phyloP scores from a whole-genome alignment of 768 basidiomycete species.

The Daedalea quercina region DNA sequence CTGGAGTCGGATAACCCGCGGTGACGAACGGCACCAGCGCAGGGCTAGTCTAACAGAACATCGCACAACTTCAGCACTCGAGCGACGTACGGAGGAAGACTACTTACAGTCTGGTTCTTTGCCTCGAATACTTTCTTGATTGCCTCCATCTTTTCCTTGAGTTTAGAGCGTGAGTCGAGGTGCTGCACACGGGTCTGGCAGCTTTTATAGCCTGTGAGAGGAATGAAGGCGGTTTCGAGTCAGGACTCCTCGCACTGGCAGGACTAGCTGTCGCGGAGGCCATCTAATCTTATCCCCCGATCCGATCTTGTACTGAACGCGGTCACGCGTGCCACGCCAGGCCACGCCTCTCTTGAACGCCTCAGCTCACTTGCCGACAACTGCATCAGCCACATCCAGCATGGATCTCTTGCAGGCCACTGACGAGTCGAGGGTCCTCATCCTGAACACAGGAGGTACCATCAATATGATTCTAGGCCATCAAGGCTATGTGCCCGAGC shows the following conservation, averaged over 20 bases:
- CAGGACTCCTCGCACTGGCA: slow-evolving; percentile 6
- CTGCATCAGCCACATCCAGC: neutral
- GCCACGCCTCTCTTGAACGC: neutral
- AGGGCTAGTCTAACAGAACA: slow-evolving; percentile 24
- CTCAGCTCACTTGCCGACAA: neutral
- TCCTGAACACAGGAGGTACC: slow-evolving; percentile 88
- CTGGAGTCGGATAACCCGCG: slow-evolving; percentile 77
- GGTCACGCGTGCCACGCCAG: neutral
- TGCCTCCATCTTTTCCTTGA: slow-evolving; percentile 49
- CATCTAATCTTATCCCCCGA: slow-evolving; percentile 13
- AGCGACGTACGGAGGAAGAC: neutral
- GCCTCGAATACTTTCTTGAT: slow-evolving; percentile 62
- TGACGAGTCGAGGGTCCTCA: slow-evolving; percentile 75
- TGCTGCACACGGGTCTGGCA: neutral
- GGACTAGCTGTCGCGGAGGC: neutral
- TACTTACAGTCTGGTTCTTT: slow-evolving; percentile 50
- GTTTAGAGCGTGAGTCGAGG: slow-evolving; percentile 8
- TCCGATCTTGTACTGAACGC: neutral
- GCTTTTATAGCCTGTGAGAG: neutral
- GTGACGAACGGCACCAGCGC: slow-evolving; percentile 88
- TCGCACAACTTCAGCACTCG: neutral
- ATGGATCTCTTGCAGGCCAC: slow-evolving; percentile 46
- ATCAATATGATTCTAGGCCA: slow-evolving; percentile 82
- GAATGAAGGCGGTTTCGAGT: neutral
- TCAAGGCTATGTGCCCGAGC: slow-evolving; percentile 79